Evolutionary conservation across 1,284 basidiomycete genomes (phyloP), one percentile per base, ranked within the genome.

Genomic region (Trametes hirsuta): DNA sequence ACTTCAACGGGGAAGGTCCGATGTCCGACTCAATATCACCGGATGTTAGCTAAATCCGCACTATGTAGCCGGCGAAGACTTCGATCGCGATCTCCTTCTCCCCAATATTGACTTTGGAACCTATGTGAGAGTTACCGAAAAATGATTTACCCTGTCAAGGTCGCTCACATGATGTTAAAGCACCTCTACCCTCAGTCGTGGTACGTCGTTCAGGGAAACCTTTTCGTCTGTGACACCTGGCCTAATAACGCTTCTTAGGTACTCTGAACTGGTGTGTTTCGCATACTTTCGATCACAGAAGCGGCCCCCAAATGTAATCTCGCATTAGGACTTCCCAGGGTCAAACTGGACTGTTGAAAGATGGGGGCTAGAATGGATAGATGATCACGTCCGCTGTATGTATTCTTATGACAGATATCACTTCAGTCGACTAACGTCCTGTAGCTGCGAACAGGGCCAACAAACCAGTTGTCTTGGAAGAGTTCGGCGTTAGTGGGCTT

Each of bases 311-410:
- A 14, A 11, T 1, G 22, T 2, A 2, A 41, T 8, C 39, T 40
- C 15, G 34, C 30, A 30, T 1, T 41, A 83, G 81, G 77, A 82
- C 63, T 73, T 72, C 49, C 81, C 83, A 2, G 81, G 80, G 2
- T 80, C 81, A 3, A 82, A 84, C 64, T 84, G 80, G 68, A 77
- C 79, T 5, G 70, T 80, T 25, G 73, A 80, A 62, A 64, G 73
- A 25, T 85, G 83, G 82, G 84, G 83, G 6, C 69, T 82, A 25
- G 71, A 75, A n/a, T 85, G 83, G 83, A 84, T 85, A 22, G 67
- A 77, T 37, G 73, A 76, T 18, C 83, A 85, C 58, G 77, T 76
- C 4, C 66, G 74, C 39, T 75, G 83, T 81, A 59, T 44, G 71
- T 65, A 2, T 22, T 30, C 34, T 2, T 3, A 6, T 8, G 15